These are phyloP conservation scores for Debaryomyces castellii DNA, from an alignment of 805 yeast species.

Conservation along the genomic window DNA sequence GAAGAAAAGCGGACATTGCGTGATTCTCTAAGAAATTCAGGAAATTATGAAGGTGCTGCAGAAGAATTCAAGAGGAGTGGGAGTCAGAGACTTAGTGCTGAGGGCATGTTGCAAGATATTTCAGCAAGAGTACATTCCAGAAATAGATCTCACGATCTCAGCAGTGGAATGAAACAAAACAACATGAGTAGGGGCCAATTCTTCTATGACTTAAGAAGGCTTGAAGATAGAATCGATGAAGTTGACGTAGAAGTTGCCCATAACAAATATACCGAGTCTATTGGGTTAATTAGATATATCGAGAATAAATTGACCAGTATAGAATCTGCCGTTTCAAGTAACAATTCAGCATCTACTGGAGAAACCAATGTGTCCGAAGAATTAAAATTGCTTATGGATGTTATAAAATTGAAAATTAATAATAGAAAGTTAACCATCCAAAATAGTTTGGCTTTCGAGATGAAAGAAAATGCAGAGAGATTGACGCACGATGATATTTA, in stretches of 20 bases:
- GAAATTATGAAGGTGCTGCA: constrained; percentile 30
- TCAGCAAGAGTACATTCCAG: constrained; percentile 63
- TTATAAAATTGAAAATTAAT: constrained; percentile 39
- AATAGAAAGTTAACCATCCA: constrained; percentile 37
- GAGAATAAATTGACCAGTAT: constrained; percentile 30
- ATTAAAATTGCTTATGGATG: constrained; percentile 34
- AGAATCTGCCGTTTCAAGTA: constrained; percentile 21
- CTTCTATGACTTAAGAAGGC: constrained; percentile 46
- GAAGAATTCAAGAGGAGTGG: constrained; percentile 32
- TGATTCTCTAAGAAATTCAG: constrained; percentile 50
- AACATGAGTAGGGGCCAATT: constrained; percentile 27
- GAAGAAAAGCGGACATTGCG: constrained; percentile 40
- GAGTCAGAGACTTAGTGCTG: constrained; percentile 30
- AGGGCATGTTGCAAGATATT: constrained; percentile 53
- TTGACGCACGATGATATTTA: constrained; percentile 30
- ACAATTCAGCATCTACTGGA: constrained; percentile 1
- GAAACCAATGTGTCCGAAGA: constrained; percentile 16
- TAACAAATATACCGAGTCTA: constrained; percentile 49
- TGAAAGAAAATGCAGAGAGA: constrained; percentile 32
- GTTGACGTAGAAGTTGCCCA: constrained; percentile 68
- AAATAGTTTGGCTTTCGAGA: constrained; percentile 35
- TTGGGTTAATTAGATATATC: constrained; percentile 39
- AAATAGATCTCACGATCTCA: constrained; percentile 50
- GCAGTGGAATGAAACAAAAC: constrained; percentile 9
- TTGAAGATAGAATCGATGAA: constrained; percentile 67